Conservation (phyloP, 495 filamentous ascomycete species). For the Apiosordaria backusii region DNA sequence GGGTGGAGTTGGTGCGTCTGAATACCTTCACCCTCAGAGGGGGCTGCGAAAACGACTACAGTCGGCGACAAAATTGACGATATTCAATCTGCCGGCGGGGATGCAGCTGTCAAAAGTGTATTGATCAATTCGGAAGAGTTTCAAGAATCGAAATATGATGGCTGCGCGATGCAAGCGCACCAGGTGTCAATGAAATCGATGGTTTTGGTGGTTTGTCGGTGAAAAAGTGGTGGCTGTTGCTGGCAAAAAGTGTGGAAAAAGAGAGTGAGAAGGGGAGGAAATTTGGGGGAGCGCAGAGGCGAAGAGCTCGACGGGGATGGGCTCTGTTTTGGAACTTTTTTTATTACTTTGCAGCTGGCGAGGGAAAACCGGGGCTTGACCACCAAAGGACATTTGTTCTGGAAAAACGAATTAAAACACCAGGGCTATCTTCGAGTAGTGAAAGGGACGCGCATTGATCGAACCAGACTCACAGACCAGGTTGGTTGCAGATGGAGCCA, state of each 20-base stretch:
- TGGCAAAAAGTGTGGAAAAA: conserved; percentile 29
- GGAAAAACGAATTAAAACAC: conserved; percentile 48
- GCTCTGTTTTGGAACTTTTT: conserved; percentile 39
- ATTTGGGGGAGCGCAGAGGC: conserved; percentile 36
- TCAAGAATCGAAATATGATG: conserved; percentile 23
- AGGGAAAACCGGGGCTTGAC: conserved; percentile 46
- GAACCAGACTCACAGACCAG: neutral
- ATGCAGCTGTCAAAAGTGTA: conserved; percentile 18
- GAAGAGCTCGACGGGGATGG: conserved; percentile 41
- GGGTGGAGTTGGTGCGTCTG: conserved; percentile 26
- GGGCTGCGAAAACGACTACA: conserved; percentile 21
- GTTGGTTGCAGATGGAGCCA: conserved; percentile 15
- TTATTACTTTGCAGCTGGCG: conserved; percentile 41
- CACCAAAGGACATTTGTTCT: conserved; percentile 39
- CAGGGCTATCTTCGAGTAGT: conserved; percentile 21
- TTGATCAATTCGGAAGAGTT: conserved; percentile 31
- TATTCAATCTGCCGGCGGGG: conserved; percentile 16
- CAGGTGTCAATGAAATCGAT: conserved; percentile 35
- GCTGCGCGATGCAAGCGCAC: conserved; percentile 29
- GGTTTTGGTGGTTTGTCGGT: conserved; percentile 41
- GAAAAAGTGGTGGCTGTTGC: conserved; percentile 48
- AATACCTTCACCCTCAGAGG: conserved; percentile 42
- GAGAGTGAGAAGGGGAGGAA: conserved; percentile 44
- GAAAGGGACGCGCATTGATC: conserved; percentile 7
- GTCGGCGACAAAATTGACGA: conserved; percentile 23